Evolutionary conservation across 495 filamentous ascomycete species (phyloP), one percentile per base, ranked within the genome.

Genomic region (Tuber calosporum): DNA sequence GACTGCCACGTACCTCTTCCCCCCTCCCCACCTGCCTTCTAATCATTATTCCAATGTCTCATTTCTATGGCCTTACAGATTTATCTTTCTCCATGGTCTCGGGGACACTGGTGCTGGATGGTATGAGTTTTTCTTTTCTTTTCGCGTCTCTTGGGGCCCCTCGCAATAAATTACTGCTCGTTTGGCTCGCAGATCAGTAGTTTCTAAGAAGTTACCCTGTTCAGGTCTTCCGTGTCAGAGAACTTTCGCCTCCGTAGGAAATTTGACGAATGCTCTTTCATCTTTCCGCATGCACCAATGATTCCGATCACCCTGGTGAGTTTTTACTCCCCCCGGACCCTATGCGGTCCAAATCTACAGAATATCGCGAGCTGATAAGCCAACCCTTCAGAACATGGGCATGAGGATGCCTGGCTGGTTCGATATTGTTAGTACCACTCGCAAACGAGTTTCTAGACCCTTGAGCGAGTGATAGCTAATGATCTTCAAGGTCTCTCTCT

Each of bases 331-430:
- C 68, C 6, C 11, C 15, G 48, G 0, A 53, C 22, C 11, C 22
- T 30, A 2, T 34, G 53, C 30, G 11, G 53, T 19, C 26, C 13
- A 62, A n/a, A 13, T 19, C 11, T 15, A n/a, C 26, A 62, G 4
- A 9, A 19, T 62, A 17, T 13, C 26, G 20, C 36, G 36, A 19
- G 40, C 36, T 41, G 15, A 15, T 81, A 66, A 76, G 38, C 67
- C 45, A 20, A 72, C 26, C 53, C 38, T 45, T 72, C 75, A 93
- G 91, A 93, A 95, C 82, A 84, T 87, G 53, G 93, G 93, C 42
- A 91, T 92, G 90, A 81, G 82, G 15, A 94, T 97, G 92, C 92
- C 93, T 5, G 92, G 91, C 30, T 97, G 94, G 94, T 96, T 94
- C 81, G 93, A 97, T 78, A 92, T 97, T 79, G 87, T 90, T 83